phyloP scores from a whole-genome alignment of 805 yeast species.

The Lachancea quebecensis region DNA sequence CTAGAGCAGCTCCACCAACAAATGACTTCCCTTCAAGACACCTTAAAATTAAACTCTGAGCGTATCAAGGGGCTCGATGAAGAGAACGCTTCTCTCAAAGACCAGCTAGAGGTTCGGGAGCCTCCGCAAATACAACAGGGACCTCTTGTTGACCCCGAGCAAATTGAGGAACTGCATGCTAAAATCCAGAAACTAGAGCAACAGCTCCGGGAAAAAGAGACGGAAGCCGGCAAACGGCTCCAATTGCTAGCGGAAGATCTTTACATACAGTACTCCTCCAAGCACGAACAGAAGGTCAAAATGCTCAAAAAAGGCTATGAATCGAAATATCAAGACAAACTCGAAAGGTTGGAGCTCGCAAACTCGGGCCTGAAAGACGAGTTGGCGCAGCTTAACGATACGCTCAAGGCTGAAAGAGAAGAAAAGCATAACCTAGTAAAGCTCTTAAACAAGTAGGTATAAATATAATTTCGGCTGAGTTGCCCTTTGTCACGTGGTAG shows the following conservation, averaged over 20 bases:
- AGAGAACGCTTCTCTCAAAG: slow-evolving; percentile 25
- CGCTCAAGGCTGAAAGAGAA: slow-evolving; percentile 43
- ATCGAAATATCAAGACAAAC: slow-evolving; percentile 42
- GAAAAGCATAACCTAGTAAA: slow-evolving; percentile 53
- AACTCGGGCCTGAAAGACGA: slow-evolving; percentile 44
- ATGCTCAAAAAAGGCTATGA: slow-evolving; percentile 55
- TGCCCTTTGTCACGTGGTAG: neutral
- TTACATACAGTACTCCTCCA: slow-evolving; percentile 66
- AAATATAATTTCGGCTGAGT: neutral
- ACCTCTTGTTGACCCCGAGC: slow-evolving; percentile 6
- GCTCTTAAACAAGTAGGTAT: slow-evolving; percentile 36
- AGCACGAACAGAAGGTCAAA: slow-evolving; percentile 66
- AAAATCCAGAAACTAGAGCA: slow-evolving; percentile 26
- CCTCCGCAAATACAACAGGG: neutral
- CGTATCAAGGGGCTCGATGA: slow-evolving; percentile 22
- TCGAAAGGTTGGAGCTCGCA: slow-evolving; percentile 37
- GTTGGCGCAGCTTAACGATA: slow-evolving; percentile 43
- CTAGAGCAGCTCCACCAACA: slow-evolving; percentile 33
- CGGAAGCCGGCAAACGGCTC: slow-evolving; percentile 46
- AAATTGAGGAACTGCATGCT: slow-evolving; percentile 1
- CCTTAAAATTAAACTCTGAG: slow-evolving; percentile 26
- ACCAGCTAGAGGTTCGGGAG: slow-evolving; percentile 19
- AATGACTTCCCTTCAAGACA: slow-evolving; percentile 29
- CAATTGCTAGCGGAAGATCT: slow-evolving; percentile 62
- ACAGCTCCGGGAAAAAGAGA: slow-evolving; percentile 36